Base-by-base conservation (phyloP, 306 rosid species). In the Malus orientalis region DNA sequence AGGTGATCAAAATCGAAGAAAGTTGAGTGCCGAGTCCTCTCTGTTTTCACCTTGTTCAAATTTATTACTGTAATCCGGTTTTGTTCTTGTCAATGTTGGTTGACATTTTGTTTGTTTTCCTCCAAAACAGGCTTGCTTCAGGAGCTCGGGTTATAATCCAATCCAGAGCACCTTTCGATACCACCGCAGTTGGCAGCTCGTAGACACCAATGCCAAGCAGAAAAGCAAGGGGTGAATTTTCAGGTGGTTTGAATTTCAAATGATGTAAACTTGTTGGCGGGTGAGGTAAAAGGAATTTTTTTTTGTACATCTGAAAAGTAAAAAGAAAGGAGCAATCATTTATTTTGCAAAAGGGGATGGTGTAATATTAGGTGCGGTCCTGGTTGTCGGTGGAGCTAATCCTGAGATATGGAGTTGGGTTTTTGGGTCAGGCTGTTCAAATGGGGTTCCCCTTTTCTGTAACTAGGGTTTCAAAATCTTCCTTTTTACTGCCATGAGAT, bases 91-190 rank as follows among this genome's bases (percentile, higher is more conserved):
- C 74, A 51, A 74, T 58, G 69, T 77, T 78, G 80, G 66, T 83
- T 87, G 77, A 86, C 83, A 70, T 66, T 78, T 60, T 27, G 40
- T 71, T 84, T 80, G 23, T 68, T 86, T 82, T 86, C 74, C 74
- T 77, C 72, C 58, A 76, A 55, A 18, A 75, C 97, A 94, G 97
- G 96, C 94, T 94, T 86, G 89, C 98, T 87, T 94, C 98, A 13
- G 97, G 98, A 88, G 97, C 95, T 89, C 85, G 94, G 89, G 91
- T 94, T 87, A 88, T 91, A 87, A 90, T 94, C 78, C 90, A 89
- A 78, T 86, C 96, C 45, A 93, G 80, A 84, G 84, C 86, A 54
- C 82, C 82, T 16, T 72, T 78, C 11, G 73, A 81, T 55, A 57
- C 69, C 53, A 74, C 54, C 53, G 62, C 74, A n/a, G 73, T 74